A percentile compares a stretch with the other conserved stretches of the same genome.
Conservation (phyloP, 169 alveolate species). For the Perkinsus marinus region DNA sequence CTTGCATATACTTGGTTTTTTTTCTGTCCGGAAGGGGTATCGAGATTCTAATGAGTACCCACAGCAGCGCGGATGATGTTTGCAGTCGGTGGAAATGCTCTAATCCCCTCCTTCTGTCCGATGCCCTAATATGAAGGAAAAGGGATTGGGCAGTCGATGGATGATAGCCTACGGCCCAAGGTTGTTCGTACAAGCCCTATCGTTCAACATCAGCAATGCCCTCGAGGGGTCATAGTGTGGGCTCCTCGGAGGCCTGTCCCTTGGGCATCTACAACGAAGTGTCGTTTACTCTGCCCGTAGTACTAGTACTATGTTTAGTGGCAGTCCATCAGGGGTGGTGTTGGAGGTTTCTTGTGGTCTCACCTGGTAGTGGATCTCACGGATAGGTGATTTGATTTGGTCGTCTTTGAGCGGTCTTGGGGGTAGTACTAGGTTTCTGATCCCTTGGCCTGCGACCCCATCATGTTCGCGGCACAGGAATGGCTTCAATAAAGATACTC, state of each 20-base stretch:
- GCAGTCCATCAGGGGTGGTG: neutral
- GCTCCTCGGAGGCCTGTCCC: too few species aligned
- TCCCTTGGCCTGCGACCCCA: conserved; percentile 9
- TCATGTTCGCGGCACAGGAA: neutral
- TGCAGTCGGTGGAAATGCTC: conserved; percentile 55
- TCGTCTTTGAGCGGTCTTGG: neutral
- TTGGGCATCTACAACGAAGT: conserved; percentile 1
- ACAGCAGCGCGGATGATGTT: conserved; percentile 43
- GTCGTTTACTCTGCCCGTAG: neutral
- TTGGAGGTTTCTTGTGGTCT: neutral
- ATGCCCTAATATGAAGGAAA: conserved; percentile 28
- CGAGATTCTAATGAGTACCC: neutral
- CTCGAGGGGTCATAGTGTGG: too few species aligned
- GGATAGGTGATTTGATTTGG: neutral
- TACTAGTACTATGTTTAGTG: neutral
- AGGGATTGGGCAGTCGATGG: conserved; percentile 12
- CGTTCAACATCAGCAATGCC: conserved; percentile 37
- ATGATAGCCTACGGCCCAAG: conserved; percentile 33
- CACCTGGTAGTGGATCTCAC: neutral
- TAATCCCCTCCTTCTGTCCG: conserved; percentile 45
- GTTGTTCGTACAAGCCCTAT: conserved; percentile 24
- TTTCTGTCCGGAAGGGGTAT: too few species aligned
- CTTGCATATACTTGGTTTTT: neutral
- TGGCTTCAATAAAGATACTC: neutral
- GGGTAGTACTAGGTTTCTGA: neutral